Evolutionary conservation across 129 eudicot species (phyloP), one percentile per base, ranked within the genome.

Genomic region (Centella asiatica): DNA sequence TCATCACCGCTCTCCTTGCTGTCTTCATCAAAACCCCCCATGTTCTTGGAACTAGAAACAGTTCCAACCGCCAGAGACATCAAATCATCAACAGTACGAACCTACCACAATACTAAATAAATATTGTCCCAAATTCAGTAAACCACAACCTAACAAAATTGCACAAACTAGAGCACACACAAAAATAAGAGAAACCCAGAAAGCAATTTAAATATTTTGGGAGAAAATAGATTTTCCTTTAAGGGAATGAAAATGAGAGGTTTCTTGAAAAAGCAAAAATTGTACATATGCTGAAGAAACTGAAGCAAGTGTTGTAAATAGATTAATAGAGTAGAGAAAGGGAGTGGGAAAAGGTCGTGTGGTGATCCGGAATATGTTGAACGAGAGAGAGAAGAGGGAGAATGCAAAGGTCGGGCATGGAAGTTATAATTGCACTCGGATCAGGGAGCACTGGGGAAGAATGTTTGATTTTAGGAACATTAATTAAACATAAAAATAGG

Each of bases 1-100:
- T 78, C 84, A 61, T 83, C 77, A 9, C 78, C 83, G 61, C 64
- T 60, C 14, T 80, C 74, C 44, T 75, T 72, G 67, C 67, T 77
- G 18, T 63, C 39, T 23, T 70, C 83, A 55, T 81, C 78, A 39
- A 64, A 59, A 18, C 62, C 26, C 51, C 89, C 89, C 89, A 78
- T 82, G 29, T 48, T 61, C 70, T 29, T 76, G 71, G 76, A 80
- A 71, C 80, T 32, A 44, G 63, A 65, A 51, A 65, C 68, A 80
- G 74, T 74, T 52, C 78, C 69, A 65, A 63, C 78, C 17, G 66
- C 70, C 59, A 56, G 71, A 39, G 65, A 68, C 76, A 75, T 67
- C 53, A 78, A 59, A 36, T 46, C 53, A 70, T 31, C 52, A 70
- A 44, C 34, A 31, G 25, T 25, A 33, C 46, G 42, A 40, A 77